Percentiles rank a stretch among this genome's conserved stretches.
Evolutionary conservation across 2,329 filamentous ascomycete genomes (phyloP).

Genomic region (Colletotrichum incanum): DNA sequence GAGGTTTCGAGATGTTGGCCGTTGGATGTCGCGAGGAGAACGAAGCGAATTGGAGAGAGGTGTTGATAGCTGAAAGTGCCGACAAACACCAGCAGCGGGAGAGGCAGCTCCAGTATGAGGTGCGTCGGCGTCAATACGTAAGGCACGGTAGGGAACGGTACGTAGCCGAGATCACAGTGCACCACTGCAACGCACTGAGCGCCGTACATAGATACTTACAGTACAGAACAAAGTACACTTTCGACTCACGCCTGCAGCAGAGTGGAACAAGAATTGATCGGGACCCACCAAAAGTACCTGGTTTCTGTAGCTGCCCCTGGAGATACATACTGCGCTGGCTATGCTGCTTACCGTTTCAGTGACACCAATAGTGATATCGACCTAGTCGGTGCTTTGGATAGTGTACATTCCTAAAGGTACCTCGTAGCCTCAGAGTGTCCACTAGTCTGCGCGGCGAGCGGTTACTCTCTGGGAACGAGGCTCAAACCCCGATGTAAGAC

Average conservation of each 20-base stretch:
- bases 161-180: constrained; percentile 18
- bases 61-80: constrained; percentile 18
- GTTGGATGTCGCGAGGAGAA: background rate
- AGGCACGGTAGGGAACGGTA: constrained; percentile 9
- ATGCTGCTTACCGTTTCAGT: background rate
- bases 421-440: background rate
- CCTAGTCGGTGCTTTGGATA: background rate
- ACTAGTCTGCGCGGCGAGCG: background rate
- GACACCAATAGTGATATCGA: background rate
- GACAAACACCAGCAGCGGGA: constrained; percentile 2
- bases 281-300: background rate
- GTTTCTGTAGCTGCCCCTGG: background rate
- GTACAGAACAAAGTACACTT: background rate
- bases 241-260: background rate
- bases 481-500: constrained; percentile 23
- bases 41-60: background rate
- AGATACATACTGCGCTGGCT: background rate
- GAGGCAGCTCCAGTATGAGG: constrained; percentile 4
- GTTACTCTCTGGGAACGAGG: constrained; percentile 1
- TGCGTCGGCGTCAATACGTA: constrained; percentile 2
- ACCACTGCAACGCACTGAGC: too few relatives aligned
- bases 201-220: constrained; percentile 4
- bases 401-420: background rate
- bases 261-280: background rate
- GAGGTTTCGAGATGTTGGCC: background rate